Base-by-base conservation (phyloP, 768 basidiomycete species). In the Suillus weaverae region DNA sequence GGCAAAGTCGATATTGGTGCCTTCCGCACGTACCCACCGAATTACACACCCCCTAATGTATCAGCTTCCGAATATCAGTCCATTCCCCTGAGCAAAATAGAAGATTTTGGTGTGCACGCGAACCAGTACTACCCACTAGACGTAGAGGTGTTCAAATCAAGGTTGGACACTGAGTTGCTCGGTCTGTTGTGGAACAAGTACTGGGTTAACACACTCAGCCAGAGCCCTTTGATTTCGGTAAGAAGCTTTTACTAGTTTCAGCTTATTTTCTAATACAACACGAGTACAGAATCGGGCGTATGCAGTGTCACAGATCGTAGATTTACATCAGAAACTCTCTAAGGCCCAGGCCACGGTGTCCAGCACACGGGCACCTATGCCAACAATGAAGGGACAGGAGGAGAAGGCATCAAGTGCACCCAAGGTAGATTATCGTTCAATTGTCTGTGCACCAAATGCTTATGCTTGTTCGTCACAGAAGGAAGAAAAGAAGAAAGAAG, bases 1-100 rank as follows among this genome's bases (percentile, higher is more conserved):
- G 97, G 97, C 33, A 96, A 95, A 78, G 97, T 99, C 57, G 97
- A 99, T 76, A 99, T 99, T 70, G 97, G 97, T 62, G 97, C 97
- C 5, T 99, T 99, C 85, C 85, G 97, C 65, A 98, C 97, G 0
- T 99, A 94, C 75, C 97, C 97, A 4, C 94, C 95, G 81, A 91
- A 90, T 70, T 97, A 97, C 79, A 94, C 89, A 2, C 95, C 97
- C 3, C 88, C 92, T 0, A 83, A 81, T 56, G 83, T 82, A 1
- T 79, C 85, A 2, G 76, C 89, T 2, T 91, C 92, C 32, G 92
- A 96, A 75, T 98, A 98, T 71, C 97, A 99, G 75, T 95, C 92
- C 56, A 98, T 99, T 70, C 97, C 97, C 0, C 84, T 97, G 44
- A 88, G 85, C 81, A 99, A 99, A 82, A 96, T 99, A 65, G 97